These are phyloP conservation scores for Cordyceps militaris DNA, from an alignment of 2,329 filamentous ascomycete genomes.

Conservation along the genomic window DNA sequence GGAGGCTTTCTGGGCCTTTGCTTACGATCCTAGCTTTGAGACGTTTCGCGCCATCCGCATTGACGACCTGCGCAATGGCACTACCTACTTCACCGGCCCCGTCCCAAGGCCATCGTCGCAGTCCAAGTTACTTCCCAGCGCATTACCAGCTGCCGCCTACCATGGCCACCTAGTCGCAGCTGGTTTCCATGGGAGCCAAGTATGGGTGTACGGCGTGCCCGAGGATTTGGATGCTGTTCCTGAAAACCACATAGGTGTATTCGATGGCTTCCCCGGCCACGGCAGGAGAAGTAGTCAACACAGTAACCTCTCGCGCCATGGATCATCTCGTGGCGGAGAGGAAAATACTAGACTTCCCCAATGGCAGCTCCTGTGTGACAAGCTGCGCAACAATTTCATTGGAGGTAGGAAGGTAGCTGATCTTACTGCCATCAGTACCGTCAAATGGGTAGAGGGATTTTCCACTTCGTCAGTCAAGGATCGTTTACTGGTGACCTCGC, in stretches of 20 bases:
- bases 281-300: slow-evolving; percentile 26
- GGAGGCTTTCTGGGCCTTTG: slow-evolving; percentile 69
- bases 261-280: slow-evolving; percentile 18
- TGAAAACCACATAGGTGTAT: slow-evolving; percentile 28
- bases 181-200: slow-evolving; percentile 62
- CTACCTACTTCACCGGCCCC: slow-evolving; percentile 72
- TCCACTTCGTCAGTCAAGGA: slow-evolving; percentile 42
- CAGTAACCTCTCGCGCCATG: slow-evolving; percentile 24
- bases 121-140: slow-evolving; percentile 58
- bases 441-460: slow-evolving; percentile 63
- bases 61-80: slow-evolving; percentile 67
- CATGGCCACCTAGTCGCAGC: slow-evolving; percentile 66
- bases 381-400: slow-evolving; percentile 62
- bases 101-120: slow-evolving; percentile 43
- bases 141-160: slow-evolving; percentile 61
- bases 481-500: slow-evolving; percentile 62
- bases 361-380: slow-evolving; percentile 64
- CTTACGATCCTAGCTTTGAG: slow-evolving; percentile 69
- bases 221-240: slow-evolving; percentile 60
- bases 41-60: slow-evolving; percentile 71
- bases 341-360: slow-evolving; percentile 45
- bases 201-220: slow-evolving; percentile 76
- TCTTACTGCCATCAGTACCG: slow-evolving; percentile 57
- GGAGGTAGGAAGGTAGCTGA: slow-evolving; percentile 59
- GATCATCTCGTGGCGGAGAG: slow-evolving; percentile 25